Evolutionary conservation across 2,329 filamentous ascomycete species (phyloP).

Genomic region (Alternaria ventricosa): DNA sequence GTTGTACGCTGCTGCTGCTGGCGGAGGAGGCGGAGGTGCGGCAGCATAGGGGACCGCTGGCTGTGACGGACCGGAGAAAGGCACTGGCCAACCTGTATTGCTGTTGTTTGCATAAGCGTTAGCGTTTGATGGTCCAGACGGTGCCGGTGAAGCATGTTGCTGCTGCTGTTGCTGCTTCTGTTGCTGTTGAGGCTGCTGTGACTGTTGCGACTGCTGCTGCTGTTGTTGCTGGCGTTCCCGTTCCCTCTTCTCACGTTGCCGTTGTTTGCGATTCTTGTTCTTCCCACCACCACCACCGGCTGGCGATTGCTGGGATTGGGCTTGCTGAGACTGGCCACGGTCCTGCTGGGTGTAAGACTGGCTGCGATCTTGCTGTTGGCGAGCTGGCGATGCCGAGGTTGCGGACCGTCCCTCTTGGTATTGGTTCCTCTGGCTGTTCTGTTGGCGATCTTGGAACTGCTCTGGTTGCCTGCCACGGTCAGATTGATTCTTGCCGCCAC

Average conservation of each 20-base stretch:
- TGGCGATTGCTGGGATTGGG: conserved; percentile 28
- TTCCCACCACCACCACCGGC: conserved; percentile 29
- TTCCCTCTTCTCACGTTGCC: conserved; percentile 36
- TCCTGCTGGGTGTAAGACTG: conserved; percentile 20
- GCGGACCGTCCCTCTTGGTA: conserved; percentile 32
- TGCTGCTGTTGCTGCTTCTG: conserved; percentile 12
- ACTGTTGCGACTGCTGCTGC: conserved; percentile 19
- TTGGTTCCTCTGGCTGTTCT: conserved; percentile 22
- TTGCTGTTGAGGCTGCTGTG: no score
- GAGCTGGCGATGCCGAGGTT: conserved; percentile 25
- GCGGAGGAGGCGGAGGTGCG: conserved; percentile 23
- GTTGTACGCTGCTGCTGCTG: conserved; percentile 22
- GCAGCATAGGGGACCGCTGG: conserved; percentile 23
- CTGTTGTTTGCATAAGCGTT: conserved; percentile 31
- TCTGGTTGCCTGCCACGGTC: conserved; percentile 33
- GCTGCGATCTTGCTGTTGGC: conserved; percentile 36
- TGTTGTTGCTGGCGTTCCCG: conserved; percentile 31
- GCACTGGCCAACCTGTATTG: conserved; percentile 26
- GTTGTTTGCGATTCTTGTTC: conserved; percentile 41
- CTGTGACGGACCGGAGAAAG: conserved; percentile 24
- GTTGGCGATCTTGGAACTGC: conserved; percentile 21
- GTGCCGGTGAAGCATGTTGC: conserved; percentile 27
- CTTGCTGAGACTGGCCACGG: conserved; percentile 5
- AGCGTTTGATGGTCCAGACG: conserved; percentile 25
- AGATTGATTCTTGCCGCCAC: conserved; percentile 33